Evolutionary conservation across 2,329 filamentous ascomycete genomes (phyloP).

Genomic region (Pseudogymnoascus sp.): DNA sequence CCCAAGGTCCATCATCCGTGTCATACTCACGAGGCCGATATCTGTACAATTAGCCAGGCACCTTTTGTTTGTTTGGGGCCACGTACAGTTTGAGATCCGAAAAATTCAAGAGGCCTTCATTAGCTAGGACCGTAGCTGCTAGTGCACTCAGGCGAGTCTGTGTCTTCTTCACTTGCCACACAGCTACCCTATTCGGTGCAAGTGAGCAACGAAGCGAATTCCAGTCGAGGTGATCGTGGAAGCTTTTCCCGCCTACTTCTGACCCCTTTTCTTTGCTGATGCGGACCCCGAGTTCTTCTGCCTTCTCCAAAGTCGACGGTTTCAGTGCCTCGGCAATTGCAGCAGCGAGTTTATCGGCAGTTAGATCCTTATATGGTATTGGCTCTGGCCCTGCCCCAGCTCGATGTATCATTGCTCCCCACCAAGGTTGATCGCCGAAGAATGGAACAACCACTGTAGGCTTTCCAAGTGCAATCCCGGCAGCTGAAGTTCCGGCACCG

Average conservation of each 20-base stretch:
- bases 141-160: conserved; percentile 61
- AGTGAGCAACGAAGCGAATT: conserved; percentile 62
- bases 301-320: conserved; percentile 49
- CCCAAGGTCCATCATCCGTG: conserved; percentile 68
- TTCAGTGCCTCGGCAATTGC: conserved; percentile 54
- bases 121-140: conserved; percentile 61
- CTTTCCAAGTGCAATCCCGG: conserved; percentile 60
- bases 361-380: conserved; percentile 61
- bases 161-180: conserved; percentile 65
- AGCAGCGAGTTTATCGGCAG: conserved; percentile 54
- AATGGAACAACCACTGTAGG: conserved; percentile 73
- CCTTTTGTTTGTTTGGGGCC: neutral
- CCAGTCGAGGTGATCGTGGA: conserved; percentile 61
- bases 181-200: conserved; percentile 58
- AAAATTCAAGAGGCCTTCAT: conserved; percentile 56
- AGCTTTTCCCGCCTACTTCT: conserved; percentile 55
- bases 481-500: conserved; percentile 70
- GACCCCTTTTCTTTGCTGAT: conserved; percentile 60
- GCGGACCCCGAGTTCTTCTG: conserved; percentile 42
- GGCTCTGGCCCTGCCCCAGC: conserved; percentile 66
- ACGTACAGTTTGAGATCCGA: conserved; percentile 64
- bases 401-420: conserved; percentile 66
- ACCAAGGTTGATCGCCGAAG: conserved; percentile 75
- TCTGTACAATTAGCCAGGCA: conserved; percentile 31
- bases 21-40: conserved; percentile 59